Evolutionary conservation across 306 rosid genomes (phyloP).

Genomic region (Medicago arabica): DNA sequence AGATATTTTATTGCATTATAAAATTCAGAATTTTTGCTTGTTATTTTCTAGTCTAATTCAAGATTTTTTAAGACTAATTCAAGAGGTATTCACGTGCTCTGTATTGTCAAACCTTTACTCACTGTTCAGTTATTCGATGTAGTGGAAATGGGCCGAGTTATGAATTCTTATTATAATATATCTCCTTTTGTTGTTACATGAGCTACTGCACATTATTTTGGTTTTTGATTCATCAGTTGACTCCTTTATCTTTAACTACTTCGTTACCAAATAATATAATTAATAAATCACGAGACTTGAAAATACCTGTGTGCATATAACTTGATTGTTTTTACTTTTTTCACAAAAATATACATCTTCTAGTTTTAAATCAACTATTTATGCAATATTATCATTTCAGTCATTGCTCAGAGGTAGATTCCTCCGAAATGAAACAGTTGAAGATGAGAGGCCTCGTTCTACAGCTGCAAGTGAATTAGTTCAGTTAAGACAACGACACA

Average conservation of each 20-base stretch:
- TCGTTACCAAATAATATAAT: not conserved
- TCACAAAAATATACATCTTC: conserved; percentile 23
- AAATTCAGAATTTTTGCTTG: conserved; percentile 3
- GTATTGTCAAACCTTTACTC: conserved; percentile 14
- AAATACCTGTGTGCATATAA: conserved; percentile 13
- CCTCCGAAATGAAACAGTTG: conserved; percentile 89
- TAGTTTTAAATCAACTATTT: conserved; percentile 44
- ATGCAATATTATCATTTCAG: conserved; percentile 57
- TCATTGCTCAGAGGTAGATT: conserved; percentile 98
- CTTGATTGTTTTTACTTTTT: not conserved
- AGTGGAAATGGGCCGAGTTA: conserved; percentile 32
- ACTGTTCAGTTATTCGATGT: not conserved
- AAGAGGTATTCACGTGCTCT: conserved; percentile 18
- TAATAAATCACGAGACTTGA: not conserved
- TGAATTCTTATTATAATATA: conserved; percentile 20
- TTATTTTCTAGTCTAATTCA: conserved; percentile 24
- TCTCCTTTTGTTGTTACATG: conserved; percentile 25
- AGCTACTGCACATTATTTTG: conserved; percentile 4
- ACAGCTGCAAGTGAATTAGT: conserved; percentile 87
- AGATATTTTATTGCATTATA: conserved; percentile 27
- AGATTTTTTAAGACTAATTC: not conserved
- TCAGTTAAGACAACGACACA: conserved; percentile 89
- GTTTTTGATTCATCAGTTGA: conserved; percentile 19
- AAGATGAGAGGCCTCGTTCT: conserved; percentile 94
- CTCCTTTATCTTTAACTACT: conserved; percentile 12